These are phyloP conservation scores for Letharia columbiana DNA, from an alignment of 495 filamentous ascomycete genomes.

Conservation along the genomic window DNA sequence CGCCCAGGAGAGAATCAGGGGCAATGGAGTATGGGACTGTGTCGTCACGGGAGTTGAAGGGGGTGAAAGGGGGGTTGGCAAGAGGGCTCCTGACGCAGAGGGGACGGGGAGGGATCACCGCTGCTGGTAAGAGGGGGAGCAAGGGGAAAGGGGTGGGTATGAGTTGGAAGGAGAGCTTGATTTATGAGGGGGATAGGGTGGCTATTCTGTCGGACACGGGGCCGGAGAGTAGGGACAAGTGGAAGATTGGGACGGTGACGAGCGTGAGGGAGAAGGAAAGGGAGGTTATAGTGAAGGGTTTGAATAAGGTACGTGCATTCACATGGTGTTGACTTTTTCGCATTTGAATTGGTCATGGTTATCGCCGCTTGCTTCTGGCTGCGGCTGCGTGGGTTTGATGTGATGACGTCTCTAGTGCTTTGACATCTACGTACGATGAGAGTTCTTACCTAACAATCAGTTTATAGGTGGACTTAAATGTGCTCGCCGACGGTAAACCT, in stretches of 20 bases:
- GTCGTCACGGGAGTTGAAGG: neutral
- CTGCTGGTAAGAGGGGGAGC: neutral
- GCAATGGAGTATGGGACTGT: constrained; percentile 41
- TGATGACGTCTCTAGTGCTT: neutral
- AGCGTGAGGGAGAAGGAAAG: constrained; percentile 49
- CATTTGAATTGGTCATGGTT: neutral
- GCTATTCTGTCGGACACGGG: constrained; percentile 19
- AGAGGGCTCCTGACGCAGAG: neutral
- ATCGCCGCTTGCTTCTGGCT: neutral
- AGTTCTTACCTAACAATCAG: neutral
- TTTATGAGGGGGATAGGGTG: constrained; percentile 20
- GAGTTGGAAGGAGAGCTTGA: constrained; percentile 14
- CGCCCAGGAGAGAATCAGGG: constrained; percentile 60
- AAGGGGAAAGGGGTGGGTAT: neutral
- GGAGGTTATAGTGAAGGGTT: constrained; percentile 50
- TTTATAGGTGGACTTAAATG: constrained; percentile 35
- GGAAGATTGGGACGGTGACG: constrained; percentile 64
- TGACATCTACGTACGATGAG: neutral
- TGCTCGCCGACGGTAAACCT: no score
- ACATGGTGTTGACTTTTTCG: neutral
- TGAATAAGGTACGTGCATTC: constrained; percentile 54
- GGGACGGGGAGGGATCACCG: neutral
- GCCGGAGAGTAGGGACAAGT: constrained; percentile 60
- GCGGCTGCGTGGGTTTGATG: neutral
- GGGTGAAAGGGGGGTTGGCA: constrained; percentile 4